Conservation (phyloP, 228 moss, liverwort and hornwort genomes). For the Sphagnum fallax region DNA sequence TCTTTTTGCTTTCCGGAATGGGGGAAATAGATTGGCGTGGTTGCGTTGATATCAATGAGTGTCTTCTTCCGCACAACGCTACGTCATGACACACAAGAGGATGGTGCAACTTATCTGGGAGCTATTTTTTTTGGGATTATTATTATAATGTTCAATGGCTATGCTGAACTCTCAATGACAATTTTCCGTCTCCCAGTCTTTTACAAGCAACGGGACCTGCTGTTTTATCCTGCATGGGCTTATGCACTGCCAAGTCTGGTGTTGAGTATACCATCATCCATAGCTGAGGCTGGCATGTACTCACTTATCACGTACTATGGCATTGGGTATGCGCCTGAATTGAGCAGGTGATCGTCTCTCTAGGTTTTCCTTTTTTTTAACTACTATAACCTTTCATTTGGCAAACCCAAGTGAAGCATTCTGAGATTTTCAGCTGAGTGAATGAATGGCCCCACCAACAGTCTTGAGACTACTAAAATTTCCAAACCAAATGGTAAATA, state of each 20-base stretch:
- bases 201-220: constrained; percentile 64
- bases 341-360: constrained; percentile 34
- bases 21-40: constrained; percentile 34
- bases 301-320: constrained; percentile 55
- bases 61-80: constrained; percentile 51
- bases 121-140: constrained; percentile 58
- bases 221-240: constrained; percentile 73
- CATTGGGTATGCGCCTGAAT: constrained; percentile 63
- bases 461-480: too few relatives aligned
- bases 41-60: constrained; percentile 50
- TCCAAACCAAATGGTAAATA: too few relatives aligned
- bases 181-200: constrained; percentile 55
- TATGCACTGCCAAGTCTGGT: constrained; percentile 56
- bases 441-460: too few relatives aligned
- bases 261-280: constrained; percentile 51
- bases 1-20: too few relatives aligned
- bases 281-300: constrained; percentile 56
- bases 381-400: too few relatives aligned
- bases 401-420: too few relatives aligned
- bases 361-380: too few relatives aligned
- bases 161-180: constrained; percentile 62
- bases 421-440: too few relatives aligned
- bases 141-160: constrained; percentile 68
- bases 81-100: constrained; percentile 30
- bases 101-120: constrained; percentile 40